phyloP scores from a whole-genome alignment of 108 stramenopile species.

The Aurantiochytrium sp. region DNA sequence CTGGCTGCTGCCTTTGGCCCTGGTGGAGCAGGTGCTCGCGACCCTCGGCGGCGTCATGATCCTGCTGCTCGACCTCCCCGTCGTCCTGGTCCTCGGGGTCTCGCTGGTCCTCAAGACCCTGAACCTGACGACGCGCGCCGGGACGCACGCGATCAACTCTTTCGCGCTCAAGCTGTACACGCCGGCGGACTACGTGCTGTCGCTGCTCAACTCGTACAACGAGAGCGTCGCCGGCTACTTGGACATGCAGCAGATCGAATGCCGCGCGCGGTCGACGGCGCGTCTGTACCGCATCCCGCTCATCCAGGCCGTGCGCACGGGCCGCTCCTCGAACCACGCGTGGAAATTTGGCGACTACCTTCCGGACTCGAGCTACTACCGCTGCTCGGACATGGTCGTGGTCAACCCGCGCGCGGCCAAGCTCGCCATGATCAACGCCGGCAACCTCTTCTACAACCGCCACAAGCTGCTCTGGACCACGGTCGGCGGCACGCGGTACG shows the following conservation, averaged over 20 bases:
- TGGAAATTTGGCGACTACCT: slow-evolving; percentile 15
- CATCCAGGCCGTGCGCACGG: background rate
- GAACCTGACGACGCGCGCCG: background rate
- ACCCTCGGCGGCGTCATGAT: background rate
- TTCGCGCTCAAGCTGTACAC: background rate
- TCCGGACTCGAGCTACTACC: background rate
- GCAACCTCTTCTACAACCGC: background rate
- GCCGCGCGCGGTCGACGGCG: background rate
- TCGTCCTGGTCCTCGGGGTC: background rate
- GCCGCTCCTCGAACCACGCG: slow-evolving; percentile 2
- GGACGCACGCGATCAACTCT: background rate
- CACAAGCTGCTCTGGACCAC: slow-evolving; percentile 17
- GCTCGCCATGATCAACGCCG: background rate
- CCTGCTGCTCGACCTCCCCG: background rate
- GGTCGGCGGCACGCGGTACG: background rate
- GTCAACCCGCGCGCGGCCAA: background rate
- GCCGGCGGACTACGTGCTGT: background rate
- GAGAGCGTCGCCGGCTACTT: background rate
- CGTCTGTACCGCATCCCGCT: background rate
- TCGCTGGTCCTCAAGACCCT: background rate
- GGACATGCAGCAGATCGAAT: background rate
- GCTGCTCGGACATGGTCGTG: background rate
- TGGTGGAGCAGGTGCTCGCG: background rate
- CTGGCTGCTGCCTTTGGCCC: background rate
- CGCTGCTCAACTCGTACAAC: background rate